Evolutionary conservation across 768 basidiomycete species (phyloP), one percentile per base, ranked within the genome.

Genomic region (Suillus subaureus): DNA sequence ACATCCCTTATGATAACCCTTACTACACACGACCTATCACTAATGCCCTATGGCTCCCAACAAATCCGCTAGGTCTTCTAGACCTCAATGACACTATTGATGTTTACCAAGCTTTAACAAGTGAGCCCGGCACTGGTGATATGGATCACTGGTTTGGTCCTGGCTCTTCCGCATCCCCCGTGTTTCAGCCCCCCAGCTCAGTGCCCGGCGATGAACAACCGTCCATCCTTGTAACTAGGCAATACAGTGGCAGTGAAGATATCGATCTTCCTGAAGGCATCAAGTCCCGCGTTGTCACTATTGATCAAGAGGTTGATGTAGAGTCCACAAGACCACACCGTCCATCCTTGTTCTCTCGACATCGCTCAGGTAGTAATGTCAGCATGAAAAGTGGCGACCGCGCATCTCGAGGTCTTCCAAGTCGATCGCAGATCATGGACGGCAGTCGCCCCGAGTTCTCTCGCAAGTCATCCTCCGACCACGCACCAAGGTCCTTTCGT

Each of bases 11-110:
- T 70, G 89, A 91, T 69, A 93, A 94, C 73, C 93, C 93, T 8
- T 91, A 86, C 68, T 94, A 94, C 74, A 84, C 83, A 13, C 82
- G 87, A 64, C 74, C 84, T 1, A 86, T 94, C 60, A 83, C 83
- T 62, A 88, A 90, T 68, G 81, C 83, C 7, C 78, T 97, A 6
- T 98, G 96, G 96, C 80, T 98, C 2, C 96, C 95, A 6, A 83
- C 90, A 47, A 87, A 97, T 78, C 95, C 95, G 1, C 82, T 85
- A 33, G 87, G 86, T n/a, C 81, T 86, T 1, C 83, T 96, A 54
- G 85, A 97, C 78, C 83, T 98, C 3, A 93, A 96, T 71, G 93
- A 96, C 70, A 95, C 94, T 0, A 79, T 96, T 31, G 88, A 93
- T 73, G 72, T n/a, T n/a, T n/a, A n/a, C n/a, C n/a, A n/a, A n/a